These are phyloP conservation scores for Candida orba DNA, from an alignment of 805 yeast genomes.

Conservation along the genomic window DNA sequence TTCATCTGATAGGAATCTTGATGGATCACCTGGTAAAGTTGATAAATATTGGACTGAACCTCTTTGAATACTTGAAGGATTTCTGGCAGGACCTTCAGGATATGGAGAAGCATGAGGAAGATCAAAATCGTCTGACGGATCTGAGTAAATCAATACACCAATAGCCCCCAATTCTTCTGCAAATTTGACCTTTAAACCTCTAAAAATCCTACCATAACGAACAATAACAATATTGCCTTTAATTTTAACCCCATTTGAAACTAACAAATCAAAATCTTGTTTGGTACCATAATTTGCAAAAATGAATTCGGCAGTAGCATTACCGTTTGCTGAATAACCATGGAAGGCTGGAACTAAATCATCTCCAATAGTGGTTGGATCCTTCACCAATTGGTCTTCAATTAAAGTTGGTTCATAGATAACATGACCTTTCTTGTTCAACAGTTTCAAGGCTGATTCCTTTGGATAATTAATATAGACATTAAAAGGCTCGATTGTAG, in stretches of 20 bases:
- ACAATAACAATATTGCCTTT: slow-evolving; percentile 56
- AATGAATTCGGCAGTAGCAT: slow-evolving; percentile 57
- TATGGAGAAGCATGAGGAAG: slow-evolving; percentile 56
- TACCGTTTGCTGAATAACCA: slow-evolving; percentile 71
- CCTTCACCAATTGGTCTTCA: slow-evolving; percentile 48
- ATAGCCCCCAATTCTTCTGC: slow-evolving; percentile 67
- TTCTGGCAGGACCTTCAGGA: slow-evolving; percentile 72
- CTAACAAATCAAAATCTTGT: slow-evolving; percentile 48
- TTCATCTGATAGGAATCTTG: slow-evolving; percentile 43
- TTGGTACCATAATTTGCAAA: slow-evolving; percentile 65
- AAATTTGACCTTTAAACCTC: slow-evolving; percentile 71
- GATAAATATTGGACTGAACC: slow-evolving; percentile 66
- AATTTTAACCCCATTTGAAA: slow-evolving; percentile 39
- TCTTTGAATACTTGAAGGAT: slow-evolving; percentile 69
- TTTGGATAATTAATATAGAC: slow-evolving; percentile 60
- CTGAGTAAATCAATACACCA: slow-evolving; percentile 63
- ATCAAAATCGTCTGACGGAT: slow-evolving; percentile 57
- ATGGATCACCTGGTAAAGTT: slow-evolving; percentile 67
- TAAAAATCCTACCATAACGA: slow-evolving; percentile 58
- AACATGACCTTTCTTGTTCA: slow-evolving; percentile 23
- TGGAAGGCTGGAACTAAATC: slow-evolving; percentile 63
- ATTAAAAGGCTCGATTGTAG: slow-evolving; percentile 49
- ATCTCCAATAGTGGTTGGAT: slow-evolving; percentile 33
- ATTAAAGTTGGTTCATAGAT: slow-evolving; percentile 45
- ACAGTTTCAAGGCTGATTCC: slow-evolving; percentile 42